Base-by-base conservation (phyloP, 345 rosid genomes). In the Eucalyptus camaldulensis region DNA sequence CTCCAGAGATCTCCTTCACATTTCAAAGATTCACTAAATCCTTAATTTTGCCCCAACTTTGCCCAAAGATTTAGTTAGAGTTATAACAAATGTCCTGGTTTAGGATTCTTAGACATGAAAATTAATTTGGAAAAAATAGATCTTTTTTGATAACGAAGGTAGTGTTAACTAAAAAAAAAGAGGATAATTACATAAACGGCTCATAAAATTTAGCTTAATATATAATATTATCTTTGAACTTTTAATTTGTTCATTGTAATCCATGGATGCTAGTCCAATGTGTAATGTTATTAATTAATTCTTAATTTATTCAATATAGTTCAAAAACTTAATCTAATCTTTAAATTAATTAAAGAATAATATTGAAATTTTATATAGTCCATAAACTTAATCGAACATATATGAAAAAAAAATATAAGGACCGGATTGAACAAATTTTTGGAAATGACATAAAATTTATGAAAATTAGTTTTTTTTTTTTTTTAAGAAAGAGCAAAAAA, bases 251-350 rank as follows among this genome's bases (percentile, higher is more conserved):
- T 56, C 0, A 24, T 9, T 56, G 1, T 24, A 12, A 56, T 56
- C 0, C 13, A 56, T 56, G 0, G 0, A 56, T 10, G 0, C 0
- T 56, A 22, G 6, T 9, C 3, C 0, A 22, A 56, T 56, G 0
- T 24, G 6, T 22, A 56, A 56, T 56, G 1, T 56, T 6, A 22
- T 56, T 0, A 4, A 22, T 56, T 1, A 56, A 56, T 24, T 56
- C 1, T 56, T 56, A 24, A 56, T 56, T 56, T 24, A 22, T 56
- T 24, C 0, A 24, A 0, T 56, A 25, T 22, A 25, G 0, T 24
- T 25, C 6, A 21, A 53, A 53, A 53, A 21, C 7, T 53, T 53
- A 21, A 53, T 53, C 0, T 53, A 53, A 53, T 53, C 5, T 53
- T 21, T 53, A 53, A 53, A 53, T 53, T 53, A 53, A 53, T 53